Percentiles rank a stretch among this genome's conserved stretches.
These are phyloP conservation scores for Aureobasidium sp. DNA, from an alignment of 2,329 filamentous ascomycete genomes.

Conservation along the genomic window DNA sequence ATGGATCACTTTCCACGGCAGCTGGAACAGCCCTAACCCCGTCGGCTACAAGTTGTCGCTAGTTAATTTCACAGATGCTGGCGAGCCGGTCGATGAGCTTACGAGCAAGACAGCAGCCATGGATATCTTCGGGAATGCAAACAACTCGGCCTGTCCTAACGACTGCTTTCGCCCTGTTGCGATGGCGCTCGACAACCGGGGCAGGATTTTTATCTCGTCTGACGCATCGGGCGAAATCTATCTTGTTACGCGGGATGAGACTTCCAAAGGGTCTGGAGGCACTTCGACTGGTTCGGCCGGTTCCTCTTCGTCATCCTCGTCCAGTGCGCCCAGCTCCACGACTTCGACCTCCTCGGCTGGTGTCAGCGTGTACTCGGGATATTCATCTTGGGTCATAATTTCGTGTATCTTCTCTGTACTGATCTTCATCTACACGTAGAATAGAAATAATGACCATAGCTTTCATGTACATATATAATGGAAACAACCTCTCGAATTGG, in stretches of 20 bases:
- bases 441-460: background rate
- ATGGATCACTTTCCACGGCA: slow-evolving; percentile 66
- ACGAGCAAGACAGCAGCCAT: slow-evolving; percentile 41
- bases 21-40: slow-evolving; percentile 49
- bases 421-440: background rate
- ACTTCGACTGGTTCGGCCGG: background rate
- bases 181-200: slow-evolving; percentile 44
- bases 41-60: slow-evolving; percentile 46
- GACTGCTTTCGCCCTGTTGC: slow-evolving; percentile 59
- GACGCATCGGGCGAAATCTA: slow-evolving; percentile 62
- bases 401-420: background rate
- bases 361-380: background rate
- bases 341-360: background rate
- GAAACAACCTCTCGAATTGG: no score
- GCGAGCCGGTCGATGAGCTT: slow-evolving; percentile 37
- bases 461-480: no score
- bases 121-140: slow-evolving; percentile 50
- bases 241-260: slow-evolving; percentile 29
- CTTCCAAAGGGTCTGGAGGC: background rate
- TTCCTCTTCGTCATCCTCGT: background rate
- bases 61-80: slow-evolving; percentile 39
- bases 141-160: slow-evolving; percentile 48
- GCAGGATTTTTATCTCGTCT: slow-evolving; percentile 55
- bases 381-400: background rate
- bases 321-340: background rate